Evolutionary conservation across 164 flowering plant genomes (phyloP).

Genomic region (Chimonanthus praecox): DNA sequence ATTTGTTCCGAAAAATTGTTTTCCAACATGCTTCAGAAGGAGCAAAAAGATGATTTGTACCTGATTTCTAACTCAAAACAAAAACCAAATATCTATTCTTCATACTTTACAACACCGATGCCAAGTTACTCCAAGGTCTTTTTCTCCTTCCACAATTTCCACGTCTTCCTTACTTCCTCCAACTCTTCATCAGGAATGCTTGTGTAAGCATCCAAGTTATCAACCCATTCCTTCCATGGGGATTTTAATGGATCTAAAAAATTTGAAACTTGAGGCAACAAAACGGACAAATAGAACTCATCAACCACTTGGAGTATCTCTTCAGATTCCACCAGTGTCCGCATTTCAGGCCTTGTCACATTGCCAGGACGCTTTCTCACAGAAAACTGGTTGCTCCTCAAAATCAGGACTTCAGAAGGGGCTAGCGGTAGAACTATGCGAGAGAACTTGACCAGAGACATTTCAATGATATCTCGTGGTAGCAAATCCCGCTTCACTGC

Average conservation of each 20-base stretch:
- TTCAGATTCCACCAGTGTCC: slow-evolving; percentile 51
- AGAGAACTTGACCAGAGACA: slow-evolving; percentile 72
- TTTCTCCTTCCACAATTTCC: slow-evolving; percentile 61
- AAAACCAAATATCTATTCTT: not conserved
- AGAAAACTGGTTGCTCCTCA: slow-evolving; percentile 57
- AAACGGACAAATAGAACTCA: slow-evolving; percentile 42
- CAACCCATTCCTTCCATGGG: slow-evolving; percentile 86
- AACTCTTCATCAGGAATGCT: slow-evolving; percentile 57
- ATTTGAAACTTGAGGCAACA: slow-evolving; percentile 62
- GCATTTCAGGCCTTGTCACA: slow-evolving; percentile 49
- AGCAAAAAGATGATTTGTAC: too few relatives aligned
- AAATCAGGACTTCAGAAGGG: slow-evolving; percentile 75
- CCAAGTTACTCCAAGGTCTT: not conserved
- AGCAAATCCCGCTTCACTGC: slow-evolving; percentile 78
- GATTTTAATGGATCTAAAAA: slow-evolving; percentile 52
- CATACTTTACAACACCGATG: not conserved
- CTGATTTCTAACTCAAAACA: not conserved
- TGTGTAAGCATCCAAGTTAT: slow-evolving; percentile 55
- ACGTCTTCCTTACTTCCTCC: slow-evolving; percentile 63
- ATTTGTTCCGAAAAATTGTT: too few relatives aligned
- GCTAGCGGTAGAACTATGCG: slow-evolving; percentile 85
- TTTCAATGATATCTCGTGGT: slow-evolving; percentile 57
- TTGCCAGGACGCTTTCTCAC: slow-evolving; percentile 37
- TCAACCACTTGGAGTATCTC: slow-evolving; percentile 53
- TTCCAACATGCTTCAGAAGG: too few relatives aligned